Percentiles rank a stretch among this genome's conserved stretches.
These are phyloP conservation scores for Friedmanniomyces simplex DNA, from an alignment of 495 filamentous ascomycete genomes.

Conservation along the genomic window DNA sequence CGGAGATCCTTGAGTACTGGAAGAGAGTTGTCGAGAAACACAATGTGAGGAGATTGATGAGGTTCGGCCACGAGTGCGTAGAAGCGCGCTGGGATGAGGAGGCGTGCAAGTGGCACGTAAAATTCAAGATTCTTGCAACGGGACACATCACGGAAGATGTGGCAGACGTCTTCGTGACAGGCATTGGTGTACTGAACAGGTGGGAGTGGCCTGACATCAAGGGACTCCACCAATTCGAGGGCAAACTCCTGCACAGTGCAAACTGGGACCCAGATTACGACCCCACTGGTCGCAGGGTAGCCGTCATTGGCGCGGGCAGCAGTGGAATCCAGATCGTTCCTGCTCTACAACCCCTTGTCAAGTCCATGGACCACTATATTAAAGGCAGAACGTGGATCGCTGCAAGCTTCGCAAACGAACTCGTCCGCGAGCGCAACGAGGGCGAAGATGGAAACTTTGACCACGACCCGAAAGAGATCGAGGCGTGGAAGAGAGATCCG, in stretches of 20 bases:
- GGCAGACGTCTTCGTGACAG: neutral
- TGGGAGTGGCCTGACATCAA: conserved; percentile 14
- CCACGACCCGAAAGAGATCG: conserved; percentile 3
- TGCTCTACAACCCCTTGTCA: conserved; percentile 7
- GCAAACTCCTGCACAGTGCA: conserved; percentile 11
- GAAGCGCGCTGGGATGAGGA: conserved; percentile 23
- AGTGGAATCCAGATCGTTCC: conserved; percentile 19
- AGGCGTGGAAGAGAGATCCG: conserved; percentile 1
- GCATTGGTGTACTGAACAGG: neutral
- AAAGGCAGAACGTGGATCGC: neutral
- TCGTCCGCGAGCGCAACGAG: neutral
- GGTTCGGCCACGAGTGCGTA: conserved; percentile 24
- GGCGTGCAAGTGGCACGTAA: neutral
- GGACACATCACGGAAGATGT: neutral
- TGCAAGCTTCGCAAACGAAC: conserved; percentile 1
- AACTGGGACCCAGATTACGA: conserved; percentile 19
- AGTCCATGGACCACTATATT: neutral
- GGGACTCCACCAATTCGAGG: conserved; percentile 18
- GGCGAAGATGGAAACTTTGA: neutral
- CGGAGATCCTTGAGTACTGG: conserved; percentile 28
- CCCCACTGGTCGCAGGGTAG: conserved; percentile 14
- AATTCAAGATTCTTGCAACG: neutral
- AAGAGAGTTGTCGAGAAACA: conserved; percentile 7
- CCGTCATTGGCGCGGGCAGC: conserved; percentile 19
- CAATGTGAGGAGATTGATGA: conserved; percentile 16